Percentiles rank a stretch among this genome's conserved stretches.
phyloP scores from a whole-genome alignment of 1,139 yeast species.

The Pichia sp. region DNA sequence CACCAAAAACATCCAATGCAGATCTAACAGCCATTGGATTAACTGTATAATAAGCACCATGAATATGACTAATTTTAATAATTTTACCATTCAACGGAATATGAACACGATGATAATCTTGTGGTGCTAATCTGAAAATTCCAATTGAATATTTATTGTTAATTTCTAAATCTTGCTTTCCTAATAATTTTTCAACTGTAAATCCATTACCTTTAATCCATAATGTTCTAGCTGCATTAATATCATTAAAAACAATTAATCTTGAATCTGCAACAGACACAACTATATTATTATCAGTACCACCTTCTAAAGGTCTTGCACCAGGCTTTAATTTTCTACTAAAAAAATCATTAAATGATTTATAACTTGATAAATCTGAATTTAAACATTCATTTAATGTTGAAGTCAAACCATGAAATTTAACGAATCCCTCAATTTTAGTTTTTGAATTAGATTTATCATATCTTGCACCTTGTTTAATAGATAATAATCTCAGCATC shows the following conservation, averaged over 20 bases:
- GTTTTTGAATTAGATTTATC: constrained; percentile 61
- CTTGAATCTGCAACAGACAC: constrained; percentile 90
- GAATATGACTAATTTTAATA: constrained; percentile 60
- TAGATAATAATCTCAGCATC: constrained; percentile 57
- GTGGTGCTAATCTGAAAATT: constrained; percentile 88
- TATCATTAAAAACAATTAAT: constrained; percentile 60
- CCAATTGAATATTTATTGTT: constrained; percentile 53
- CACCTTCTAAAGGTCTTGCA: constrained; percentile 65
- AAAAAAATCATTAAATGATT: constrained; percentile 83
- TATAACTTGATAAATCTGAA: constrained; percentile 44
- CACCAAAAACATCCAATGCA: constrained; percentile 86
- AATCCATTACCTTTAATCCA: constrained; percentile 92
- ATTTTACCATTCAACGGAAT: constrained; percentile 74
- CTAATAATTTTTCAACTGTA: constrained; percentile 55
- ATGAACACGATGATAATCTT: constrained; percentile 93
- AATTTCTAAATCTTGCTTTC: constrained; percentile 35
- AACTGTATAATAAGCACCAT: constrained; percentile 92
- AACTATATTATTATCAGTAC: constrained; percentile 33
- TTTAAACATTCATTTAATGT: constrained; percentile 55
- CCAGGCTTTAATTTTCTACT: constrained; percentile 69
- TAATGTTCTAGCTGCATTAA: constrained; percentile 60
- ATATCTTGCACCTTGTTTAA: constrained; percentile 80
- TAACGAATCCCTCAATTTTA: constrained; percentile 72
- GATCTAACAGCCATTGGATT: constrained; percentile 96
- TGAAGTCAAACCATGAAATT: constrained; percentile 65